phyloP scores from a whole-genome alignment of 352 stramenopile genomes.

The Globisporangium cystogenes region DNA sequence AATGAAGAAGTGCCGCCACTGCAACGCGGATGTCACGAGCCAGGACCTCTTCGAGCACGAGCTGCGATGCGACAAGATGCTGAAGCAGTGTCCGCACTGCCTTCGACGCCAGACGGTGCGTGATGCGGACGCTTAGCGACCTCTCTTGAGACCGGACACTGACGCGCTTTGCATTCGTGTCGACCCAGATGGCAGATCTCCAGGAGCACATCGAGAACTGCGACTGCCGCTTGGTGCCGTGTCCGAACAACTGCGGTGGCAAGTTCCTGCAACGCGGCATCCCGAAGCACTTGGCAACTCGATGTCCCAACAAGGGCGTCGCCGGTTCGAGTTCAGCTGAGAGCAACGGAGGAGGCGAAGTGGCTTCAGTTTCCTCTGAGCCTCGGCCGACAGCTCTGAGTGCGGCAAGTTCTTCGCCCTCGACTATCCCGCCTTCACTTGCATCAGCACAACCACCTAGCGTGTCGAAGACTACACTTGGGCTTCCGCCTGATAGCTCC shows the following conservation, averaged over 20 bases:
- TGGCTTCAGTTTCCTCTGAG: too few relatives aligned
- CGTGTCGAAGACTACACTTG: background rate
- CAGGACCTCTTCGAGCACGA: slow-evolving; percentile 66
- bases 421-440: background rate
- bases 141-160: background rate
- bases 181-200: slow-evolving; percentile 47
- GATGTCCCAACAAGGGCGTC: slow-evolving; percentile 41
- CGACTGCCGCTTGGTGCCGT: slow-evolving; percentile 71
- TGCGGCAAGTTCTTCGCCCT: background rate
- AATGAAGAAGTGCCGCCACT: slow-evolving; percentile 69
- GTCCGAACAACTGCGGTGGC: slow-evolving; percentile 68
- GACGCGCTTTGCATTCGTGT: background rate
- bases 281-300: slow-evolving; percentile 65
- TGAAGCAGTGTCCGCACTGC: slow-evolving; percentile 83
- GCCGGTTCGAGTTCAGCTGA: background rate
- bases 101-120: slow-evolving; percentile 68
- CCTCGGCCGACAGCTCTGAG: too few relatives aligned
- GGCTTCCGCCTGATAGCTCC: background rate
- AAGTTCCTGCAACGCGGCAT: slow-evolving; percentile 79
- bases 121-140: background rate
- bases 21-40: slow-evolving; percentile 31
- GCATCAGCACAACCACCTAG: background rate
- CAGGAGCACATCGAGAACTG: slow-evolving; percentile 81
- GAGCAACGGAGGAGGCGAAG: background rate
- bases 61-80: slow-evolving; percentile 65